Conservation (phyloP, 306 rosid species). For the Cucumis cinereus region DNA sequence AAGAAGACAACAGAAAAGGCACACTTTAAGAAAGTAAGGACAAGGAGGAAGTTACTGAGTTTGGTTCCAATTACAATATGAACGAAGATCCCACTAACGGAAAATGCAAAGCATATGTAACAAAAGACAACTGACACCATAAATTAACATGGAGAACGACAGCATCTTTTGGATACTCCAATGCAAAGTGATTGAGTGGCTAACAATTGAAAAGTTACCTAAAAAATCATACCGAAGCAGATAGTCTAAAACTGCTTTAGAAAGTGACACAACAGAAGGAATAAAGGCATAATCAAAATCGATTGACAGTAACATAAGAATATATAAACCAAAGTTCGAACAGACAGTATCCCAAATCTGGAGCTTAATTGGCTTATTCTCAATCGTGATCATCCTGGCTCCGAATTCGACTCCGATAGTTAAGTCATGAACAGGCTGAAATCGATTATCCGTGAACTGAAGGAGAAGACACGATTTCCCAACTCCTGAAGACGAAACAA, state of each 20-base stretch:
- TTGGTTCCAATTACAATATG: neutral
- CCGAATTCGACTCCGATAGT: constrained; percentile 98
- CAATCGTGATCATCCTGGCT: constrained; percentile 96
- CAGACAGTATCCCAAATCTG: constrained; percentile 99
- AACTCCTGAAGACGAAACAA: constrained; percentile 38
- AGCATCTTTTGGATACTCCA: neutral
- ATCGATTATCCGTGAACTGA: constrained; percentile 94
- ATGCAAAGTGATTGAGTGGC: neutral
- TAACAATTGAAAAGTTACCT: neutral
- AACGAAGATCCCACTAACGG: neutral
- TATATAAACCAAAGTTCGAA: neutral
- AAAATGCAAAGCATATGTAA: no score
- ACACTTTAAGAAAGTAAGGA: neutral
- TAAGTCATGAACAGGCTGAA: constrained; percentile 96
- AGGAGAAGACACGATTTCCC: constrained; percentile 98
- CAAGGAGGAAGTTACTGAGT: neutral
- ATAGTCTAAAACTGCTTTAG: neutral
- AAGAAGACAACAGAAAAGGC: neutral
- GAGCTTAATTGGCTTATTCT: constrained; percentile 87
- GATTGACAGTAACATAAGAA: neutral
- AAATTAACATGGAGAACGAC: neutral
- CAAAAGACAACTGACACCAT: neutral
- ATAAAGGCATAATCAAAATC: neutral
- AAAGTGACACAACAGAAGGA: neutral
- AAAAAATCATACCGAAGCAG: neutral